phyloP scores from a whole-genome alignment of 176 grass and related monocot species.

The Hordeum marinum region DNA sequence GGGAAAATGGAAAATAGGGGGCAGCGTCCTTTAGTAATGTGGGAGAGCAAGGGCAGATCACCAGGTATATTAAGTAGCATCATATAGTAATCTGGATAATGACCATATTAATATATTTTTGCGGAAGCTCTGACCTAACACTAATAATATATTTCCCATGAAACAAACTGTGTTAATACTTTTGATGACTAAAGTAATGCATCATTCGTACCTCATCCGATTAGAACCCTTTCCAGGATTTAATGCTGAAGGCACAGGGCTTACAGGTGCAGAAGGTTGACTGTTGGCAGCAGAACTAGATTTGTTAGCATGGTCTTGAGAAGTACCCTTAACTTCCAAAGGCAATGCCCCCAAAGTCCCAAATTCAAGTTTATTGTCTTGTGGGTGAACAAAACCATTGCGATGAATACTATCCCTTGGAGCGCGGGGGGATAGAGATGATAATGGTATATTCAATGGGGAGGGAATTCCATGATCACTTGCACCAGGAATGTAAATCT shows the following conservation, averaged over 20 bases:
- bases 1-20: neutral
- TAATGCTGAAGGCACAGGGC: conserved; percentile 9
- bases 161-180: neutral
- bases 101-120: neutral
- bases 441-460: conserved; percentile 1
- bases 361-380: conserved; percentile 48
- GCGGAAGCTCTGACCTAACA: neutral
- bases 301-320: conserved; percentile 32
- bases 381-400: conserved; percentile 38
- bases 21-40: neutral
- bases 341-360: conserved; percentile 42
- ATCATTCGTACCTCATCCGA: conserved; percentile 30
- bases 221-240: conserved; percentile 29
- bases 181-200: neutral
- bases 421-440: conserved; percentile 19
- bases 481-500: conserved; percentile 29
- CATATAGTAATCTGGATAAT: no score
- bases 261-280: conserved; percentile 24
- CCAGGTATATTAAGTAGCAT: no score
- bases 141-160: neutral
- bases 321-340: conserved; percentile 9
- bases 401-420: conserved; percentile 30
- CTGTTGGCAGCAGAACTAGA: conserved; percentile 23
- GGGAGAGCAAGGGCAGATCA: neutral
- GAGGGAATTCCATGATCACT: conserved; percentile 42